Evolutionary conservation across 257 asterid genomes (phyloP).

Genomic region (Asclepias syriaca): DNA sequence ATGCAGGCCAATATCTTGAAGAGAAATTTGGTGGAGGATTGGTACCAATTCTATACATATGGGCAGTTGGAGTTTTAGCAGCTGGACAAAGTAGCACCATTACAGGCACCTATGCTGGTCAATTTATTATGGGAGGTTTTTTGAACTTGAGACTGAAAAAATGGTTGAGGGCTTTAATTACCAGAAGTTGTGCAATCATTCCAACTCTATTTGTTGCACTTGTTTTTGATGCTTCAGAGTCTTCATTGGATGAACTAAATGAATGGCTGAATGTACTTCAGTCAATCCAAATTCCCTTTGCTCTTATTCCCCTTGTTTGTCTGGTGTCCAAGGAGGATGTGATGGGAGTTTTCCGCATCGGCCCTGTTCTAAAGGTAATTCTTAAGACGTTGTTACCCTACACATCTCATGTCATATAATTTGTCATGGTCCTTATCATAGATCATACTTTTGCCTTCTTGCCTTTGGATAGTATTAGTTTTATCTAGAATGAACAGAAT

Average conservation of each 20-base stretch:
- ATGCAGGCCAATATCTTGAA: constrained; percentile 33
- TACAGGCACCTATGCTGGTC: constrained; percentile 39
- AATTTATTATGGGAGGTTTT: constrained; percentile 40
- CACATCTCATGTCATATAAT: neutral
- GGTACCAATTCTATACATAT: constrained; percentile 34
- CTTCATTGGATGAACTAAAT: constrained; percentile 28
- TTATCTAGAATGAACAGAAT: neutral
- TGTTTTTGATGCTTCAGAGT: constrained; percentile 30
- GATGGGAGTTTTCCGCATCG: constrained; percentile 34
- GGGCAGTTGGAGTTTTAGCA: constrained; percentile 39
- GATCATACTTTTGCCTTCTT: neutral
- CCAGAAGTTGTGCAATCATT: constrained; percentile 31
- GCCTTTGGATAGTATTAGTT: neutral
- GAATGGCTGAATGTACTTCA: constrained; percentile 39
- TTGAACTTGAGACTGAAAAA: constrained; percentile 29
- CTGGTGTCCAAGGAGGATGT: constrained; percentile 31
- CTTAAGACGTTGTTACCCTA: neutral
- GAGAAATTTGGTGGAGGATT: constrained; percentile 34
- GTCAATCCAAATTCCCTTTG: constrained; percentile 38
- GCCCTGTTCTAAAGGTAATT: constrained; percentile 28
- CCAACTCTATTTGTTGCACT: constrained; percentile 37
- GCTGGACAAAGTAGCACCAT: constrained; percentile 45
- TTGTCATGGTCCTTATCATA: neutral
- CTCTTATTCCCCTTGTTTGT: constrained; percentile 34
- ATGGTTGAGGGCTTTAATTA: constrained; percentile 35